phyloP scores from a whole-genome alignment of 345 rosid species.

The Sonneratia alba region DNA sequence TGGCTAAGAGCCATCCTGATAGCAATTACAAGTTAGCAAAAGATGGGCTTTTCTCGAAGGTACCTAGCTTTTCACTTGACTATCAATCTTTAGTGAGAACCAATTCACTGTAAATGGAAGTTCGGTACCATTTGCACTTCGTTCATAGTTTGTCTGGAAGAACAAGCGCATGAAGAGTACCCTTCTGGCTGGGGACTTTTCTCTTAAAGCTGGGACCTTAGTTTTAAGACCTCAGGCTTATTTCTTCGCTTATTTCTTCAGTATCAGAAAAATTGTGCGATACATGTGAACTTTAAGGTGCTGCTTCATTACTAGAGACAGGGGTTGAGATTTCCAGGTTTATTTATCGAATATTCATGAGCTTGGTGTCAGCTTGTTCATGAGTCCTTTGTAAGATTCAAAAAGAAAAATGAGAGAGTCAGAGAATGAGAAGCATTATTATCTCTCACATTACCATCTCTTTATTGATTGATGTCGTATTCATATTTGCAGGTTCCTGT shows the following conservation, averaged over 20 bases:
- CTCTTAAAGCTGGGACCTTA: neutral
- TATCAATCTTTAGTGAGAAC: no score
- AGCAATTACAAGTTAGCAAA: slow-evolving; percentile 87
- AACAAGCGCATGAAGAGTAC: no score
- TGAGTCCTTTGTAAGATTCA: no score
- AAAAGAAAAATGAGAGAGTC: neutral
- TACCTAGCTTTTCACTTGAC: slow-evolving; percentile 11
- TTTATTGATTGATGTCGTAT: neutral
- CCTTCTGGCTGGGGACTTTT: no score
- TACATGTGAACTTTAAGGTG: neutral
- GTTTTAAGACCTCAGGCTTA: neutral
- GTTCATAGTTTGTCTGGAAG: neutral
- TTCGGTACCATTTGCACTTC: neutral
- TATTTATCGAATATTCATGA: neutral
- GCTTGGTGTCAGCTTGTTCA: no score
- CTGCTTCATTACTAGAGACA: neutral
- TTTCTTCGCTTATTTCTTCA: no score
- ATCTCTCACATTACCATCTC: neutral
- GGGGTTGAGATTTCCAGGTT: neutral
- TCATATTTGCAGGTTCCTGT: slow-evolving; percentile 49
- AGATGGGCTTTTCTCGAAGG: slow-evolving; percentile 68
- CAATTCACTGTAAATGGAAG: neutral
- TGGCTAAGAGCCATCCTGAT: slow-evolving; percentile 65
- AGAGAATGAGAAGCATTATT: neutral
- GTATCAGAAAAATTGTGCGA: neutral